These are phyloP conservation scores for Nitzschia putrida DNA, from an alignment of 108 stramenopile species.

Conservation along the genomic window DNA sequence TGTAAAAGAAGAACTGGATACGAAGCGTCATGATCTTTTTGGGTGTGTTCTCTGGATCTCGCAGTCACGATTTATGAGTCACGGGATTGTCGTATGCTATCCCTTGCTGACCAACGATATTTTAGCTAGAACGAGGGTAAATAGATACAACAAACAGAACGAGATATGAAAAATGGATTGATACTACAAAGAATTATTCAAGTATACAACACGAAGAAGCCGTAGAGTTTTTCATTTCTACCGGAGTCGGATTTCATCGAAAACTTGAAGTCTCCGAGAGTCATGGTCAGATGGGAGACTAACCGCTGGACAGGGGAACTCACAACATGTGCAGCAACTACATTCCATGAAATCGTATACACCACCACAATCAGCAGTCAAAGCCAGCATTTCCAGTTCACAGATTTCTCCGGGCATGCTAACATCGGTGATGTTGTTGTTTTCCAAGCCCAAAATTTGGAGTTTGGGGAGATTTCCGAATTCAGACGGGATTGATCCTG, in stretches of 20 bases:
- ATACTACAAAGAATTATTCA: no score
- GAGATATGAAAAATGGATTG: no score
- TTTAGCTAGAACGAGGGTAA: no score
- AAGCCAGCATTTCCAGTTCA: slow-evolving; percentile 16
- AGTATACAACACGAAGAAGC: no score
- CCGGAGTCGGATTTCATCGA: slow-evolving; percentile 9
- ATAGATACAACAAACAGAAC: no score
- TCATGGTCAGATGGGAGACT: slow-evolving; percentile 3
- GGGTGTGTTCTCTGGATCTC: no score
- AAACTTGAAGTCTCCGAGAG: neutral
- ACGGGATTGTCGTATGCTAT: no score
- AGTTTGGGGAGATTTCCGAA: slow-evolving; percentile 12
- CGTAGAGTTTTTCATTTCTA: neutral
- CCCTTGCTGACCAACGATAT: no score
- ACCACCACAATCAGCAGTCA: slow-evolving; percentile 25
- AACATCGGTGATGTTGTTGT: slow-evolving; percentile 45
- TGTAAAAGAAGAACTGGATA: no score
- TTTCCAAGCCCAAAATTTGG: slow-evolving; percentile 43
- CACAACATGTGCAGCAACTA: slow-evolving; percentile 28
- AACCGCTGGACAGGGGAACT: slow-evolving; percentile 10
- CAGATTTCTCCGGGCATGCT: slow-evolving; percentile 38
- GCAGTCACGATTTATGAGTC: no score
- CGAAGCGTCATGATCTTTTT: no score
- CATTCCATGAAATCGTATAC: neutral
- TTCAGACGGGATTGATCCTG: slow-evolving; percentile 25